These are phyloP conservation scores for Globisporangium paroecandrum DNA, from an alignment of 352 stramenopile species.

Conservation along the genomic window DNA sequence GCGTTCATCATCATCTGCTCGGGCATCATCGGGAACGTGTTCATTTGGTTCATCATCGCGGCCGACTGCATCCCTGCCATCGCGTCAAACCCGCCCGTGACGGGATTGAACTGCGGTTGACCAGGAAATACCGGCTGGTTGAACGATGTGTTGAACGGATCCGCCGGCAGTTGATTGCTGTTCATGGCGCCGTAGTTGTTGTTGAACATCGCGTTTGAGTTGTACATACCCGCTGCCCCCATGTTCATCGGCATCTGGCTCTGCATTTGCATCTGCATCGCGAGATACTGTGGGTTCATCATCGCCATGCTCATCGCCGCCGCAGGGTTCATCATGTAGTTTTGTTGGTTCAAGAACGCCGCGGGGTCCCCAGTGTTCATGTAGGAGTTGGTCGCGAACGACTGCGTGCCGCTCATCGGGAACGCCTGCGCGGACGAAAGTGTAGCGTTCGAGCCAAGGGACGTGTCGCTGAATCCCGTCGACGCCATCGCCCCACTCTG, in stretches of 20 bases:
- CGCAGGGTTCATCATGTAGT: slow-evolving; percentile 43
- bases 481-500: slow-evolving; percentile 19
- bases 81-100: slow-evolving; percentile 16
- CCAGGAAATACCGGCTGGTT: slow-evolving; percentile 33
- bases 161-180: slow-evolving; percentile 42
- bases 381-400: slow-evolving; percentile 41
- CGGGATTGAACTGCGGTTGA: slow-evolving; percentile 20
- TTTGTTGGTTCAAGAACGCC: slow-evolving; percentile 36
- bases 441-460: slow-evolving; percentile 18
- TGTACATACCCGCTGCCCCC: slow-evolving; percentile 38
- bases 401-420: slow-evolving; percentile 26
- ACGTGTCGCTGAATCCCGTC: slow-evolving; percentile 17
- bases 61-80: slow-evolving; percentile 41
- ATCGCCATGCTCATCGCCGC: slow-evolving; percentile 29
- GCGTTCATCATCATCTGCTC: slow-evolving; percentile 46
- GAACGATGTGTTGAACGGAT: slow-evolving; percentile 71
- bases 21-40: slow-evolving; percentile 41
- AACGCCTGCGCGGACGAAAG: slow-evolving; percentile 27
- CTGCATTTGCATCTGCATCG: slow-evolving; percentile 51
- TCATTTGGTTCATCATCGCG: slow-evolving; percentile 57
- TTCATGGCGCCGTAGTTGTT: slow-evolving; percentile 24
- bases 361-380: slow-evolving; percentile 26
- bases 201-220: slow-evolving; percentile 24
- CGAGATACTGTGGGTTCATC: slow-evolving; percentile 63
- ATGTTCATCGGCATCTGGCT: slow-evolving; percentile 50